Evolutionary conservation across 495 filamentous ascomycete species (phyloP).

Genomic region (Clavariopsis aquatica): DNA sequence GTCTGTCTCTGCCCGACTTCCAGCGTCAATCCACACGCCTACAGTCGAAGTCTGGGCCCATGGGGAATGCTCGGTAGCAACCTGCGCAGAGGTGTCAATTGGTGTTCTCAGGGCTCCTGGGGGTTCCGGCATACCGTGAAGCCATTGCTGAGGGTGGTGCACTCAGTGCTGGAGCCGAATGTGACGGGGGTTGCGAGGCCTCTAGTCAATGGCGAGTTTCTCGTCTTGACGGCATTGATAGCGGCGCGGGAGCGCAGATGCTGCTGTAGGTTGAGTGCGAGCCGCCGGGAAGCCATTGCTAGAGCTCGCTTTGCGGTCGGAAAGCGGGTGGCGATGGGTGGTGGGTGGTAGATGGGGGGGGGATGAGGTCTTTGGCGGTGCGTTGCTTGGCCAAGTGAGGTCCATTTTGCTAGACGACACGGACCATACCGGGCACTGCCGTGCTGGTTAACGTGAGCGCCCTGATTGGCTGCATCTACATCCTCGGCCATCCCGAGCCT

Average conservation of each 20-base stretch:
- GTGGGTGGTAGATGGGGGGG: slow-evolving; percentile 13
- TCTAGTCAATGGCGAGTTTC: slow-evolving; percentile 61
- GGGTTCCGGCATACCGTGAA: slow-evolving; percentile 71
- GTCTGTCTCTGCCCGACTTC: slow-evolving; percentile 95
- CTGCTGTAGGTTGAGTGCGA: slow-evolving; percentile 85
- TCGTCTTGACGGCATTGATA: slow-evolving; percentile 62
- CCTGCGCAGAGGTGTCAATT: slow-evolving; percentile 55
- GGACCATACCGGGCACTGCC: slow-evolving; percentile 1
- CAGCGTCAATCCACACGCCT: slow-evolving; percentile 99
- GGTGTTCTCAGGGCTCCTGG: slow-evolving; percentile 34
- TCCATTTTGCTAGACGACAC: neutral
- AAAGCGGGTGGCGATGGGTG: slow-evolving; percentile 20
- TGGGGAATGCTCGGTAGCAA: slow-evolving; percentile 96
- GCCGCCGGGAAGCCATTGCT: slow-evolving; percentile 90
- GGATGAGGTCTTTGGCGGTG: slow-evolving; percentile 11
- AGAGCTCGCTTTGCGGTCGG: slow-evolving; percentile 22
- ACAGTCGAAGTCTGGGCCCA: slow-evolving; percentile 98
- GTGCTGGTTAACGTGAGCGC: neutral
- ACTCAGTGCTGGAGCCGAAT: slow-evolving; percentile 78
- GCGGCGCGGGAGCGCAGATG: slow-evolving; percentile 80
- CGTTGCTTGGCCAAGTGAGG: neutral
- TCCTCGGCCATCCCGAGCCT: no score
- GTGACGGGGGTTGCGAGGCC: slow-evolving; percentile 82
- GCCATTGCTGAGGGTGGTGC: slow-evolving; percentile 94
- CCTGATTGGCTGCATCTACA: neutral